Base-by-base conservation (phyloP, 106 monocot genomes). In the Ottelia alismoides region DNA sequence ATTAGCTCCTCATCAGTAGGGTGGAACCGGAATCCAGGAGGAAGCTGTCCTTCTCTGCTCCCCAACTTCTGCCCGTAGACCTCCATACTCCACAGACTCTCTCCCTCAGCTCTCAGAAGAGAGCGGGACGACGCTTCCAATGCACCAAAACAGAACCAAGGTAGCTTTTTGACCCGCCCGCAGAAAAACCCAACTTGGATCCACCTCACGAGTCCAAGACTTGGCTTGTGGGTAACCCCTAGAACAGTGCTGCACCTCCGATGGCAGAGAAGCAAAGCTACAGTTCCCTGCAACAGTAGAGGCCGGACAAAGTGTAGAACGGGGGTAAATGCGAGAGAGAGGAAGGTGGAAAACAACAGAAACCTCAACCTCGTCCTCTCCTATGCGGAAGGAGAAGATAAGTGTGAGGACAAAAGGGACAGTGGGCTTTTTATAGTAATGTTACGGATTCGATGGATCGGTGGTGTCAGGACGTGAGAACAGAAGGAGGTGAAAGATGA, bases 21-120 rank as follows among this genome's bases (percentile, higher is more conserved):
- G n/a, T n/a, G n/a, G n/a, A 90, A 90, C 0, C 90, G 77, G 47
- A 81, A 90, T 0, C 90, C 90, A 0, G 90, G 90, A 0, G 90
- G 90, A 16, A 90, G 80, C 66, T 84, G 77, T 17, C 22, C 28
- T 23, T 46, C 57, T 22, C 29, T 59, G 52, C 25, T 64, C 57
- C 73, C 87, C 74, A 63, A 68, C 27, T 35, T 47, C 28, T 25
- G 11, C 1, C 31, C 16, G 3, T 50, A 3, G 22, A 46, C 20
- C 16, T 25, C 56, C 56, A 56, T 56, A n/a, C n/a, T n/a, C n/a
- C n/a, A n/a, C n/a, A n/a, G n/a, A n/a, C n/a, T n/a, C n/a, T n/a
- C n/a, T n/a, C n/a, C n/a, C n/a, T 22, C 5, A 22, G 48, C 1
- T 20, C 48, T 22, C 2, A 48, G 48, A 17, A 18, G 0, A 48